Evolutionary conservation across 495 filamentous ascomycete species (phyloP).

Genomic region (Daldinia loculata): DNA sequence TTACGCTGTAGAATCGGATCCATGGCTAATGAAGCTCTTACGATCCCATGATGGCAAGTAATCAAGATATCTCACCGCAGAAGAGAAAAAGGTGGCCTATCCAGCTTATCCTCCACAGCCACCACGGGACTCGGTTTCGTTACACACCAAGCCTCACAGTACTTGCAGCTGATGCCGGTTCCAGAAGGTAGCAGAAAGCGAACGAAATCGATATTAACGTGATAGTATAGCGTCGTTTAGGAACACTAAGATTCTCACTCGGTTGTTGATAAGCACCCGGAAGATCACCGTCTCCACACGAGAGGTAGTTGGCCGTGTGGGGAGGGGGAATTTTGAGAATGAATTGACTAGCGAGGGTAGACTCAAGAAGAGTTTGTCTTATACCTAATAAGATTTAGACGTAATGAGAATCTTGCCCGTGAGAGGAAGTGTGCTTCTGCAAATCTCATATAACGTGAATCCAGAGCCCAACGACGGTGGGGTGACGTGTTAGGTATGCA

Average conservation of each 20-base stretch:
- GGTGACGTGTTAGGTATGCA: slow-evolving; percentile 42
- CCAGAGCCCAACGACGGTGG: slow-evolving; percentile 40
- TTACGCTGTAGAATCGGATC: slow-evolving; percentile 22
- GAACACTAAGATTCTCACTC: slow-evolving; percentile 8
- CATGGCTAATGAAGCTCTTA: slow-evolving; percentile 27
- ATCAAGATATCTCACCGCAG: slow-evolving; percentile 21
- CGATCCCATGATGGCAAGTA: slow-evolving; percentile 27
- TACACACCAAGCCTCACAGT: slow-evolving; percentile 15
- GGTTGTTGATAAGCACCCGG: slow-evolving; percentile 12
- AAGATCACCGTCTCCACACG: slow-evolving; percentile 32
- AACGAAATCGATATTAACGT: slow-evolving; percentile 6
- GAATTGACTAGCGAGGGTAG: slow-evolving; percentile 9
- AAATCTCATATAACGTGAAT: slow-evolving; percentile 47
- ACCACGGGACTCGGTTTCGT: slow-evolving; percentile 9
- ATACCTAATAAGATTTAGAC: slow-evolving; percentile 27
- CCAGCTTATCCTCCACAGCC: slow-evolving; percentile 36
- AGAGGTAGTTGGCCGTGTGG: slow-evolving; percentile 33
- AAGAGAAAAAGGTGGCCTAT: slow-evolving; percentile 5
- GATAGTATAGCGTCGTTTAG: slow-evolving; percentile 13
- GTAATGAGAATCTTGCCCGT: slow-evolving; percentile 23
- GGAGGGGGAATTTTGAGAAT: slow-evolving; percentile 22
- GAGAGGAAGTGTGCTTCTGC: slow-evolving; percentile 15
- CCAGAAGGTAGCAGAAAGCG: neutral
- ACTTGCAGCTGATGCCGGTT: slow-evolving; percentile 7
- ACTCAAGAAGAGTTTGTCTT: slow-evolving; percentile 16